Evolutionary conservation across 495 filamentous ascomycete genomes (phyloP), one percentile per base, ranked within the genome.

Genomic region (Tuber magnatum): DNA sequence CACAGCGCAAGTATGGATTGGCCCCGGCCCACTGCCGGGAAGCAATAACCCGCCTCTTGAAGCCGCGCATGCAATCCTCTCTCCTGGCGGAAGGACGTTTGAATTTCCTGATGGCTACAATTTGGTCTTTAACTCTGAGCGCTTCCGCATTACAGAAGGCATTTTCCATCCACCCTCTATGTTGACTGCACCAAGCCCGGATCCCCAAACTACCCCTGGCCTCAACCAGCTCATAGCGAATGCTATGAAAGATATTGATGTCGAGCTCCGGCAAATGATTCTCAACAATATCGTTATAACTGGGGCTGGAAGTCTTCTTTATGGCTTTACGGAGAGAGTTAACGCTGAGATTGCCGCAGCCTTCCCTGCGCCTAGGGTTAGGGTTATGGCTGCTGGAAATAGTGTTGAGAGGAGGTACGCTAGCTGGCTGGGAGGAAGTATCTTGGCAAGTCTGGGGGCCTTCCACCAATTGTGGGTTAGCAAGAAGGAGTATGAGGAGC

Each of bases 381-480:
- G 93, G 83, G 88, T 99, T 61, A 90, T 92, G 42, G 92, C 94
- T 6, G 89, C 94, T 20, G 92, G 93, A n/a, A 89, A 93, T 80
- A 91, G 90, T 0, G 89, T 90, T 20, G 95, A 99, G 88, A 85
- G 95, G 71, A 89, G 91, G 74, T 98, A 94, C 84, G 94, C 92
- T 20, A 90, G 91, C 42, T 99, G 96, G 96, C 92, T 99, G 77
- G 95, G 95, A 39, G 95, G 95, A 22, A 97, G 94, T 85, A 97
- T 99, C 78, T 85, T 98, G 80, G 94, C 92, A 4, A 97, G 94
- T 85, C 84, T 99, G 86, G 96, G 96, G 14, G 97, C 93, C n/a
- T 99, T 99, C 84, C 95, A 99, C 86, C 94, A 97, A 83, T 92
- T 98, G 92, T 99, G 95, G 95, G 94, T 99, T 77, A 93, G 90